phyloP scores from a whole-genome alignment of 495 filamentous ascomycete species.

The Penicillium ochrochloron region DNA sequence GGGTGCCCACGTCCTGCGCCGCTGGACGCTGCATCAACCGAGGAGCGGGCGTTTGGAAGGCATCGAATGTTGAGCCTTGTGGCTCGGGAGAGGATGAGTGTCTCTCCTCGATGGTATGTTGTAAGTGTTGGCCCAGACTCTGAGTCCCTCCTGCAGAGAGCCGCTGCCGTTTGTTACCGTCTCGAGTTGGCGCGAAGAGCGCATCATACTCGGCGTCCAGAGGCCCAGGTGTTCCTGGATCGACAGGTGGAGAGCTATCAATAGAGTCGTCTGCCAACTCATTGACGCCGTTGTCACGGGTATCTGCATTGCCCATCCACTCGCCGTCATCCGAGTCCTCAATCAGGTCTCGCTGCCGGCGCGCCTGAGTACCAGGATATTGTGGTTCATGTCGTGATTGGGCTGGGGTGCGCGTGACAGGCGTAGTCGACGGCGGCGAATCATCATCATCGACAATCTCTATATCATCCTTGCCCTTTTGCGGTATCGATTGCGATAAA shows the following conservation, averaged over 20 bases:
- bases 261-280: conserved; percentile 21
- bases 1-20: conserved; percentile 1
- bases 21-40: not conserved
- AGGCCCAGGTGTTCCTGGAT: conserved; percentile 11
- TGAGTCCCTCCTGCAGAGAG: conserved; percentile 7
- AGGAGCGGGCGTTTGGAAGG: conserved; percentile 12
- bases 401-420: conserved; percentile 14
- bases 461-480: conserved; percentile 18
- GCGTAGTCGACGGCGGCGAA: conserved; percentile 24
- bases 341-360: conserved; percentile 39
- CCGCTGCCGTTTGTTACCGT: conserved; percentile 40
- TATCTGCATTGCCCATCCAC: conserved; percentile 6
- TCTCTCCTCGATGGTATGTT: conserved; percentile 15
- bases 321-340: conserved; percentile 41
- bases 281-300: not conserved
- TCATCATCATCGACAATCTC: conserved; percentile 36
- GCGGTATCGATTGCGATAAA: conserved; percentile 33
- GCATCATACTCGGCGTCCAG: conserved; percentile 38
- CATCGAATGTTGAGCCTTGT: not conserved
- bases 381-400: conserved; percentile 11
- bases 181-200: conserved; percentile 32
- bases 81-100: conserved; percentile 29
- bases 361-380: conserved; percentile 11
- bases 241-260: conserved; percentile 29
- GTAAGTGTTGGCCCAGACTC: conserved; percentile 12